Percentiles rank a stretch among this genome's conserved stretches.
phyloP scores from a whole-genome alignment of 1,284 basidiomycete genomes.

The Microbotryum scabiosae region DNA sequence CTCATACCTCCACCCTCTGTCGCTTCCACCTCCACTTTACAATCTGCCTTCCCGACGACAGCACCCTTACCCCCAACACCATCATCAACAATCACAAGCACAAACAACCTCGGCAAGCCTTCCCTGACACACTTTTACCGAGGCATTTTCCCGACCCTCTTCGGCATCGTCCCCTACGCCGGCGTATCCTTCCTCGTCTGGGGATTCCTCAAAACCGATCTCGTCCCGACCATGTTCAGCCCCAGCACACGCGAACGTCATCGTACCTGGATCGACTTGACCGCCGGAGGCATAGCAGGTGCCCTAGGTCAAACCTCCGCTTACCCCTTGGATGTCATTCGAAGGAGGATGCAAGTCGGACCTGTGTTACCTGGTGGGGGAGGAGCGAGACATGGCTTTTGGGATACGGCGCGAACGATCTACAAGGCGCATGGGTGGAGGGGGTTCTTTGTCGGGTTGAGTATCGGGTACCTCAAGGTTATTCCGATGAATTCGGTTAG shows the following conservation, averaged over 20 bases:
- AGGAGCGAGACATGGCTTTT: constrained; percentile 58
- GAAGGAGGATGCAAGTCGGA: constrained; percentile 92
- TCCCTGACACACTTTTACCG: constrained; percentile 84
- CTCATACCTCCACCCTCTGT: constrained; percentile 49
- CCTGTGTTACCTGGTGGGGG: constrained; percentile 66
- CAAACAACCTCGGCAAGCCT: constrained; percentile 36
- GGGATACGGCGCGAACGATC: constrained; percentile 63
- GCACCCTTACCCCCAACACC: constrained; percentile 2
- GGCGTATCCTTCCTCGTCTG: constrained; percentile 92
- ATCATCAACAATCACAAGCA: constrained; percentile 28
- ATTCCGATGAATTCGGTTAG: constrained; percentile 89
- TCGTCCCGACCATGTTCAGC: constrained; percentile 45
- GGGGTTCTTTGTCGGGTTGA: constrained; percentile 89
- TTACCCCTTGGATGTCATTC: constrained; percentile 92
- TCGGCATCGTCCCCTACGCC: constrained; percentile 92
- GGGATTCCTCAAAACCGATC: constrained; percentile 65
- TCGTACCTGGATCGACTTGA: constrained; percentile 49
- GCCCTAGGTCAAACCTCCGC: constrained; percentile 80
- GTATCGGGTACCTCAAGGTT: constrained; percentile 88
- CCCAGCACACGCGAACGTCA: constrained; percentile 38
- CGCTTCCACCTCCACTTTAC: constrained; percentile 28
- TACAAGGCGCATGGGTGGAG: constrained; percentile 64
- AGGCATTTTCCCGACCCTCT: constrained; percentile 83
- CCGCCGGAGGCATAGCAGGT: constrained; percentile 84
- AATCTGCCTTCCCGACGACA: constrained; percentile 19